These are phyloP conservation scores for Zoysia pacifica DNA, from an alignment of 176 grass and related monocot species.

Conservation along the genomic window DNA sequence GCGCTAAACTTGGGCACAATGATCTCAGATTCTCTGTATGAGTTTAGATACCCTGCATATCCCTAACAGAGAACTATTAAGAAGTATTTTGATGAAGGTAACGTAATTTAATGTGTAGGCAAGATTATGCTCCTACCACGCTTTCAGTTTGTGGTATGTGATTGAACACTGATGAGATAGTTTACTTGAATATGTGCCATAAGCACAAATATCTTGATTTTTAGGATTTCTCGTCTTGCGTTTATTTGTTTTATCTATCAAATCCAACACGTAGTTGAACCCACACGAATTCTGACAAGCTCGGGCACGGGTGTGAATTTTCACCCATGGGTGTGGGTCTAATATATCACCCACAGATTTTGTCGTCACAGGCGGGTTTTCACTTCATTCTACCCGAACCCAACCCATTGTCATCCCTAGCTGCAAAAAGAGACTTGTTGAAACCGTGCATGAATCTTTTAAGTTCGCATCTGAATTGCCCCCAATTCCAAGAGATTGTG, in stretches of 20 bases:
- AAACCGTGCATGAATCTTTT: background rate
- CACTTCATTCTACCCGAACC: no score
- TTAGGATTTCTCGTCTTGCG: background rate
- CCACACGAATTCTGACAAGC: background rate
- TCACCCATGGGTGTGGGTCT: no score
- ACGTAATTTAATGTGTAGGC: background rate
- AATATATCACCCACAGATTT: no score
- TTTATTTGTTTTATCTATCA: no score
- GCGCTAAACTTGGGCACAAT: background rate
- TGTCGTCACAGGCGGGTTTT: no score
- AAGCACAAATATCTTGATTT: background rate
- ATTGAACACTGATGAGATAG: background rate
- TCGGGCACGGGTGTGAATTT: no score
- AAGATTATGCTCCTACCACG: background rate
- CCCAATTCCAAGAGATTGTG: background rate
- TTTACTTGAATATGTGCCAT: slow-evolving; percentile 19
- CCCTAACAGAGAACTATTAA: background rate
- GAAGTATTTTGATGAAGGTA: background rate
- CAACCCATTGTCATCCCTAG: no score
- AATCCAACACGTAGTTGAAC: background rate
- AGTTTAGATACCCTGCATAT: background rate
- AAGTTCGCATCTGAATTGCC: background rate
- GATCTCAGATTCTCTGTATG: background rate
- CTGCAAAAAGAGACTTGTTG: background rate
- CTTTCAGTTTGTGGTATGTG: background rate